phyloP scores from a whole-genome alignment of 2,329 filamentous ascomycete genomes.

The Nemania sp. region DNA sequence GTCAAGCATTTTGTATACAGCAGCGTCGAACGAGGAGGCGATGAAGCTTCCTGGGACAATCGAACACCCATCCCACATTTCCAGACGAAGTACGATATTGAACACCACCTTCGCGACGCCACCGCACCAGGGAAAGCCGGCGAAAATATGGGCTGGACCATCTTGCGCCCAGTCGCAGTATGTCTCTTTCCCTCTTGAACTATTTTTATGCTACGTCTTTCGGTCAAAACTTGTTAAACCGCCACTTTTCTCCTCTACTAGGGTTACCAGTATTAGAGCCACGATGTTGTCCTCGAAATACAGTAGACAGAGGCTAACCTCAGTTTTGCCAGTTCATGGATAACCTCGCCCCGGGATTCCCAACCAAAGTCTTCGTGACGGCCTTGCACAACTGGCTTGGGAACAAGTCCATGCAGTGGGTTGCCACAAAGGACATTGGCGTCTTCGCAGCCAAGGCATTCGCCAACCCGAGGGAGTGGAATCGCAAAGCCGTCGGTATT shows the following conservation, averaged over 20 bases:
- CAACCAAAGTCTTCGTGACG: constrained; percentile 54
- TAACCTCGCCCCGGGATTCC: constrained; percentile 55
- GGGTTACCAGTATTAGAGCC: not conserved
- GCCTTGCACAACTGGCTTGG: constrained; percentile 51
- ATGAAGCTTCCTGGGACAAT: constrained; percentile 61
- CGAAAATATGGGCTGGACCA: constrained; percentile 67
- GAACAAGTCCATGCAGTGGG: constrained; percentile 55
- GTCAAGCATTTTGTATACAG: constrained; percentile 73
- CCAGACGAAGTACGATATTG: constrained; percentile 70
- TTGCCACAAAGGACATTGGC: constrained; percentile 60
- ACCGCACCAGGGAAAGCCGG: constrained; percentile 52
- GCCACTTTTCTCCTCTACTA: not conserved
- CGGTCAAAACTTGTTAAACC: no score
- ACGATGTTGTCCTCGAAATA: not conserved
- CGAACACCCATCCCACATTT: constrained; percentile 72
- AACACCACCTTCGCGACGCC: constrained; percentile 67
- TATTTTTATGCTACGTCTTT: no score
- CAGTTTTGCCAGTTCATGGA: constrained; percentile 64
- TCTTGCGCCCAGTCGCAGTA: constrained; percentile 68
- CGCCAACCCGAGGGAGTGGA: constrained; percentile 53
- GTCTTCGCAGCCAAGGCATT: constrained; percentile 60
- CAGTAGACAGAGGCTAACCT: constrained; percentile 8
- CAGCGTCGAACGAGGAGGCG: constrained; percentile 72
- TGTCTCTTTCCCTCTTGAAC: constrained; percentile 8
- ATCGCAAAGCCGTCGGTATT: constrained; percentile 54